Evolutionary conservation across 192 early-diverging fungal genomes (phyloP).

Genomic region (Rhizoclosmatium sp.): DNA sequence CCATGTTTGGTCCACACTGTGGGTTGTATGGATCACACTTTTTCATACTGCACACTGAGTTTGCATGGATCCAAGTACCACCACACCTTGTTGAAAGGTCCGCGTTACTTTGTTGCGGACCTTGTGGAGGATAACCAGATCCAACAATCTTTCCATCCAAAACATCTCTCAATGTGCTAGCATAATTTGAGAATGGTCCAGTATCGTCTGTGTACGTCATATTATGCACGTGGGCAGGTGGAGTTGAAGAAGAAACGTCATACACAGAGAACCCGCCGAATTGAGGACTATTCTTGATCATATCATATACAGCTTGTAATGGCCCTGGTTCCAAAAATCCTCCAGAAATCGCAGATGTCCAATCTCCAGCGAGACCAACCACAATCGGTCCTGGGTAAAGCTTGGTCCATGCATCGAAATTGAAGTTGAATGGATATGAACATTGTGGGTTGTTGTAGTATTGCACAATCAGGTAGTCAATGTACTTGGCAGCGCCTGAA

Average conservation of each 20-base stretch:
- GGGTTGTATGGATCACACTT: background rate
- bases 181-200: constrained; percentile 3
- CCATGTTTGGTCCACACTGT: background rate
- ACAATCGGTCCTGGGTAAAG: constrained; percentile 11
- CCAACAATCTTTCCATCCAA: constrained; percentile 15
- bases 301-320: constrained; percentile 30
- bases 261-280: constrained; percentile 23
- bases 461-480: constrained; percentile 11
- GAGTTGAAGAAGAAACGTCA: constrained; percentile 30
- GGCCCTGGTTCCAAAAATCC: constrained; percentile 27
- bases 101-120: background rate
- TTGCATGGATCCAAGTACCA: constrained; percentile 23
- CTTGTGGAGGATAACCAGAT: constrained; percentile 9
- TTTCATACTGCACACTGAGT: background rate
- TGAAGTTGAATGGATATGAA: constrained; percentile 31
- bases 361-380: constrained; percentile 25
- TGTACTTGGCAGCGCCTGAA: background rate
- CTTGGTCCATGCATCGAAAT: constrained; percentile 13
- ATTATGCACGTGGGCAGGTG: constrained; percentile 2
- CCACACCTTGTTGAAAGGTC: constrained; percentile 8
- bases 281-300: constrained; percentile 14
- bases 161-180: constrained; percentile 3
- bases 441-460: constrained; percentile 18
- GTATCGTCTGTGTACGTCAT: background rate
- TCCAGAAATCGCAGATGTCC: constrained; percentile 30